These are phyloP conservation scores for Candida coleopterorum DNA, from an alignment of 805 yeast species.

Conservation along the genomic window DNA sequence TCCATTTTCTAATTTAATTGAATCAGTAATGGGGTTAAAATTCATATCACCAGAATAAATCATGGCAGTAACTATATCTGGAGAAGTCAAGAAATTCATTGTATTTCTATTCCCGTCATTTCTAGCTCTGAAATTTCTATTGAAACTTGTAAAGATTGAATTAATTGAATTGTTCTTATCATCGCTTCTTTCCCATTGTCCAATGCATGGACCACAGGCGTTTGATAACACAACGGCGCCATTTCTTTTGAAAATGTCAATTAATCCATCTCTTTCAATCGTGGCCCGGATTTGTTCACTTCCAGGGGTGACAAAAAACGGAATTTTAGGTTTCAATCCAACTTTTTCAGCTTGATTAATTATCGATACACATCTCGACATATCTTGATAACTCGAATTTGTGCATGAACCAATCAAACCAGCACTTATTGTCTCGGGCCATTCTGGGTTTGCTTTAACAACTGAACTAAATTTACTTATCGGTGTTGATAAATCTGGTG, in stretches of 20 bases:
- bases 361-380: conserved; percentile 92
- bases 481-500: conserved; percentile 96
- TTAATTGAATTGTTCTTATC: conserved; percentile 64
- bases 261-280: conserved; percentile 89
- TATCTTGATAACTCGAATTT: conserved; percentile 96
- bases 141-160: conserved; percentile 94
- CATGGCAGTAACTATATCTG: conserved; percentile 96
- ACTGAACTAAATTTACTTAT: conserved; percentile 73
- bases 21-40: conserved; percentile 87
- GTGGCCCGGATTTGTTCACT: conserved; percentile 98
- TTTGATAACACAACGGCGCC: conserved; percentile 94
- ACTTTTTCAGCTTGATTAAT: conserved; percentile 81
- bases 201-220: conserved; percentile 99
- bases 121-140: conserved; percentile 96
- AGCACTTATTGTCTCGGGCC: conserved; percentile 86
- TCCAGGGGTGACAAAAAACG: conserved; percentile 96
- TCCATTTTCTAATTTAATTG: conserved; percentile 69
- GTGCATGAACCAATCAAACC: conserved; percentile 98
- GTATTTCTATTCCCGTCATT: conserved; percentile 98
- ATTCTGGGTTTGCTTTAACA: conserved; percentile 68
- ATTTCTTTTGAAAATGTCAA: conserved; percentile 70
- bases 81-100: conserved; percentile 97
- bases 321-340: conserved; percentile 86
- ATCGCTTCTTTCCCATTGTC: conserved; percentile 97
- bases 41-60: conserved; percentile 89